Base-by-base conservation (phyloP, 1,139 yeast species). In the Yamadazyma kanchanaburiensis region DNA sequence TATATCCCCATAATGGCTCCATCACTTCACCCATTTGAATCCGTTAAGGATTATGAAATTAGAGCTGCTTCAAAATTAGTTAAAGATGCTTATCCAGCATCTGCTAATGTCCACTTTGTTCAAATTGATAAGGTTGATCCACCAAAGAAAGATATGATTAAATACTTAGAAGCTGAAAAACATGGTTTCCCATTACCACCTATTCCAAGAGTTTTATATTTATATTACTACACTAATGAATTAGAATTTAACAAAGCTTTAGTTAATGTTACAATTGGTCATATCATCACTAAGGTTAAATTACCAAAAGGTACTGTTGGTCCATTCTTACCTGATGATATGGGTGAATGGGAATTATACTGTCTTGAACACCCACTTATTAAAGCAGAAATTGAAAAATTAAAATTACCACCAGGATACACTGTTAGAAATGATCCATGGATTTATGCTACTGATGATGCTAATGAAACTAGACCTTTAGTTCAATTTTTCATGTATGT, bases 361-460 rank as follows among this genome's bases (percentile, higher is more conserved):
- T 66, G 80, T 45, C 49, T 58, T 45, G 48, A 57, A 21, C 82
- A 81, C 49, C 91, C 94, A 14, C 41, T 47, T 5, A 78, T 83
- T 36, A 43, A 53, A 36, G 83, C 78, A 15, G 86, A 80, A 54
- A 63, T 79, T 46, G 82, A 63, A 46, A 82, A 76, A 58, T 74
- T 73, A 68, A 74, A 66, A 49, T 71, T 73, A 49, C 87, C 80
- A 49, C 54, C 60, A 27, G 68, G 72, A 15, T 67, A 70, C 48
- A 51, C 72, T 28, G 77, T 85, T 30, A 75, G 81, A 51, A 74
- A 70, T 51, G 87, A 86, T 53, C 89, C 94, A 31, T 86, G 95
- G 95, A 85, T 85, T 70, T 85, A 85, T 54, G 95, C 94, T 45
- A 80, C 87, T 24, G 89, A 82, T 53, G 74, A 73, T 45, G 58